These are phyloP conservation scores for Aspergillus viridinutans DNA, from an alignment of 2,329 filamentous ascomycete genomes.

Conservation along the genomic window DNA sequence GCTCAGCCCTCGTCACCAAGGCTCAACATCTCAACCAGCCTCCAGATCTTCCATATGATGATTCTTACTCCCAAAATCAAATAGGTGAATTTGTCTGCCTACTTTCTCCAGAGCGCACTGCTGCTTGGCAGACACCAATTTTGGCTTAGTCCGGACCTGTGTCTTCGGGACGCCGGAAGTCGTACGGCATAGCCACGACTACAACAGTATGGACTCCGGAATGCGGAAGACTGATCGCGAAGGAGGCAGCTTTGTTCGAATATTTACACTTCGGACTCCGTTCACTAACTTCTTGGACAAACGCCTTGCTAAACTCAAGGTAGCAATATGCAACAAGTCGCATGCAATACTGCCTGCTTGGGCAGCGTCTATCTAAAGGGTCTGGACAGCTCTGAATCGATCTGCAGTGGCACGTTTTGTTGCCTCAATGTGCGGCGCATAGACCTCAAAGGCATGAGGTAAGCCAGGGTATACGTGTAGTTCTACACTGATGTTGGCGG, in stretches of 20 bases:
- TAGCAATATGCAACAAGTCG: neutral
- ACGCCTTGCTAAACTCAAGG: neutral
- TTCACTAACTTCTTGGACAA: neutral
- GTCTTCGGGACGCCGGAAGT: neutral
- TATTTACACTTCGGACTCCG: neutral
- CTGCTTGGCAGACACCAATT: neutral
- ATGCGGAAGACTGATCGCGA: neutral
- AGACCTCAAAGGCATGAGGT: constrained; percentile 39
- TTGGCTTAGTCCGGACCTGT: neutral
- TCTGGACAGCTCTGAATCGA: constrained; percentile 12
- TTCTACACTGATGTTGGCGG: constrained; percentile 41
- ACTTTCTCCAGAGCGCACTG: neutral
- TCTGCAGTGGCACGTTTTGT: constrained; percentile 12
- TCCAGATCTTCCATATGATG: neutral
- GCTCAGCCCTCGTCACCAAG: neutral
- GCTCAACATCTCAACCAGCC: neutral
- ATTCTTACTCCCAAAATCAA: neutral
- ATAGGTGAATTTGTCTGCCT: neutral
- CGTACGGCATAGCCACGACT: neutral
- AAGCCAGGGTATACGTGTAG: constrained; percentile 44
- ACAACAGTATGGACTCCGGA: neutral
- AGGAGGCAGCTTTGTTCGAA: neutral
- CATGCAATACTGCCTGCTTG: neutral
- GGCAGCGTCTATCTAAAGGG: neutral
- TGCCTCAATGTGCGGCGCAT: constrained; percentile 12